Conservation (phyloP, 441 rosid species). For the Omphalea diandra region DNA sequence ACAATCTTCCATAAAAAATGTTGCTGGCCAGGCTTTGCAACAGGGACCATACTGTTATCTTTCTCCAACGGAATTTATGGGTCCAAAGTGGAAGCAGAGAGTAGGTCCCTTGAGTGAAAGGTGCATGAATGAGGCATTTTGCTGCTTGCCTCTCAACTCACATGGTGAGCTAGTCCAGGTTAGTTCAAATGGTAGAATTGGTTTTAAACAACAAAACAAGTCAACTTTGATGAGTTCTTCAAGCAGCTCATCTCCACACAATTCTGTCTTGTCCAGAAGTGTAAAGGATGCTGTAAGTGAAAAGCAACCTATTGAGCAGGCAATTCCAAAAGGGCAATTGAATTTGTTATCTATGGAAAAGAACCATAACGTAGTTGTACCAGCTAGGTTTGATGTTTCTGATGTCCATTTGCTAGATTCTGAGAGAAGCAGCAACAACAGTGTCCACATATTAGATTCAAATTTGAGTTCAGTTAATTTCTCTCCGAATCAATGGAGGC, state of each 20-base stretch:
- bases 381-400: conserved; percentile 3
- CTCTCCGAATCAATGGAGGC: conserved; percentile 4
- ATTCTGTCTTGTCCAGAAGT: background rate
- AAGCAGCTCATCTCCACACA: background rate
- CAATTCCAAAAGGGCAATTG: background rate
- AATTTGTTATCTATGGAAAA: background rate
- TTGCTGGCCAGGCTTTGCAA: background rate
- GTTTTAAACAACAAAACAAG: background rate
- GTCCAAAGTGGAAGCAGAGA: background rate
- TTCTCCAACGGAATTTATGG: background rate
- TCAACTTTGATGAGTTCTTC: conserved; percentile 5
- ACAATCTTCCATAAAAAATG: background rate
- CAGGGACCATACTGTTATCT: background rate
- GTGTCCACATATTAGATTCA: conserved; percentile 5
- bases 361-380: background rate
- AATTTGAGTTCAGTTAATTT: background rate
- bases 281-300: background rate
- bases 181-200: conserved; percentile 5
- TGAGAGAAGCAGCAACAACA: background rate
- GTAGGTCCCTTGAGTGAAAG: background rate
- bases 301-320: background rate
- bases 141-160: conserved; percentile 12
- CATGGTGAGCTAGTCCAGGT: conserved; percentile 10
- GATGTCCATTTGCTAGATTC: background rate
- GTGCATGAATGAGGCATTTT: conserved; percentile 5